phyloP scores from a whole-genome alignment of 2,329 filamentous ascomycete species.

The Epichloe gansuensis region DNA sequence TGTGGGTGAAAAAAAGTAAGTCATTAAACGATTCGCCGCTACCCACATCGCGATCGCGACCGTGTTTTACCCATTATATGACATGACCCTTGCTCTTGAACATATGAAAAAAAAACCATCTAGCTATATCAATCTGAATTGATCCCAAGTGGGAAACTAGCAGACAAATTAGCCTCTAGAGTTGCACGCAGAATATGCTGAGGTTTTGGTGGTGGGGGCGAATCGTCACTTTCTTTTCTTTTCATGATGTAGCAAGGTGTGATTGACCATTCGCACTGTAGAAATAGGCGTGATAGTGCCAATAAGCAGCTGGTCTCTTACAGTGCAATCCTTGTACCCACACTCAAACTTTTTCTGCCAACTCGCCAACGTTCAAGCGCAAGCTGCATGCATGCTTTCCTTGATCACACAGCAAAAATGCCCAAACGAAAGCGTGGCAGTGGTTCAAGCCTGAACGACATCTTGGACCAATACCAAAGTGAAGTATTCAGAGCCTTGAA shows the following conservation, averaged over 20 bases:
- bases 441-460: constrained; percentile 32
- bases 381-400: background rate
- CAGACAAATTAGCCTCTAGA: too few relatives aligned
- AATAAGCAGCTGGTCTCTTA: background rate
- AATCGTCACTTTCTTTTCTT: too few relatives aligned
- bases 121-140: too few relatives aligned
- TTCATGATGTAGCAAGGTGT: background rate
- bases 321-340: constrained; percentile 1
- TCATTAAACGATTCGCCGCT: too few relatives aligned
- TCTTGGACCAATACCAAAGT: constrained; percentile 42
- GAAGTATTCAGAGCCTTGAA: constrained; percentile 57
- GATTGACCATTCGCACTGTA: background rate
- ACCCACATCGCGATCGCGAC: too few relatives aligned
- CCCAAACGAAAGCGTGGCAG: constrained; percentile 43
- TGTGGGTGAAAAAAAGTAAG: too few relatives aligned
- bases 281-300: background rate
- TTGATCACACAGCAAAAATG: constrained; percentile 24
- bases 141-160: too few relatives aligned
- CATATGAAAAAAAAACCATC: too few relatives aligned
- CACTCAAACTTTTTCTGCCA: background rate
- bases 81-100: too few relatives aligned
- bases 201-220: too few relatives aligned
- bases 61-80: too few relatives aligned
- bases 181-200: too few relatives aligned
- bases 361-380: background rate